These are phyloP conservation scores for Helicostylum pulchrum DNA, from an alignment of 192 early-diverging fungal genomes.

Conservation along the genomic window DNA sequence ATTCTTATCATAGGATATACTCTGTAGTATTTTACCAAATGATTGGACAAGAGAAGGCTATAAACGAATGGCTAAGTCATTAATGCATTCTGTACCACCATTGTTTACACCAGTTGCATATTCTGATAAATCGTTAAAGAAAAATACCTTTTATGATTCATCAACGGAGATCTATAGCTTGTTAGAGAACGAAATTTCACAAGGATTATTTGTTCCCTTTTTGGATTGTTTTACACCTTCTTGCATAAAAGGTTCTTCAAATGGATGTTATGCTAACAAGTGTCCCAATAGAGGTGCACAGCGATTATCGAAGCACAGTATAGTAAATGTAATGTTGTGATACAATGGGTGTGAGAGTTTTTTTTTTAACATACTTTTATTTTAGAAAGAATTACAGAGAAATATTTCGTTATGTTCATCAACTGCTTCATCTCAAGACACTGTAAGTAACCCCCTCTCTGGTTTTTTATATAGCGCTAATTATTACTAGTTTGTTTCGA, in stretches of 20 bases:
- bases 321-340: neutral
- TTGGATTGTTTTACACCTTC: conserved; percentile 19
- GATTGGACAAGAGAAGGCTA: conserved; percentile 6
- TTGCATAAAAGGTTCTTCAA: neutral
- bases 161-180: conserved; percentile 30
- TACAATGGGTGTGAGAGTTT: no score
- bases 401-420: conserved; percentile 31
- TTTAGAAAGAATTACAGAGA: conserved; percentile 5
- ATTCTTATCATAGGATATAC: neutral
- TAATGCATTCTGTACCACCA: conserved; percentile 20
- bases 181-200: neutral
- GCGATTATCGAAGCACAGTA: neutral
- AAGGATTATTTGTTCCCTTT: conserved; percentile 20
- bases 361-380: neutral
- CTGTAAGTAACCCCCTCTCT: conserved; percentile 7
- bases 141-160: conserved; percentile 28
- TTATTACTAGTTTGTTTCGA: conserved; percentile 18
- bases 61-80: conserved; percentile 16
- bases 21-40: neutral
- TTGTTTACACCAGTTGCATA: conserved; percentile 25
- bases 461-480: neutral
- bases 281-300: conserved; percentile 27
- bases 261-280: conserved; percentile 22
- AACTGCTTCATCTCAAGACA: conserved; percentile 19
- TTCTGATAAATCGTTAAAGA: conserved; percentile 25